These are phyloP conservation scores for Pichia inconspicua DNA, from an alignment of 1,139 yeast species.

Conservation along the genomic window DNA sequence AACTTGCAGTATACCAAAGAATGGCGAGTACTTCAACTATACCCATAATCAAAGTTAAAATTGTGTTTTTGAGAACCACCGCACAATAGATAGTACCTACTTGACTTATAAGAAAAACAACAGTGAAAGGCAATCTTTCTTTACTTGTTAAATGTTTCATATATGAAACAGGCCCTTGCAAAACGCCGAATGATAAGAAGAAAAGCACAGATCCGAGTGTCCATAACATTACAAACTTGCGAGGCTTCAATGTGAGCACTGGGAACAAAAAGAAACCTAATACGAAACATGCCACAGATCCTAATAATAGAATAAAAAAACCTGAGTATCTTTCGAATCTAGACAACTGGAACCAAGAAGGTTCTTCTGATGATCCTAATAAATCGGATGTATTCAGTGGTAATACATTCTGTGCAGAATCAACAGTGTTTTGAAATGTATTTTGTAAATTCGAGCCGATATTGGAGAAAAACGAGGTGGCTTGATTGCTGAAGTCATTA, in stretches of 20 bases:
- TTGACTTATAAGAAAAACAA: slow-evolving; percentile 57
- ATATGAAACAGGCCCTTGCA: slow-evolving; percentile 87
- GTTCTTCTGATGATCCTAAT: slow-evolving; percentile 40
- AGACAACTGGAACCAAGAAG: slow-evolving; percentile 54
- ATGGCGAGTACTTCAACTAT: slow-evolving; percentile 77
- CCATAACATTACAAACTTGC: slow-evolving; percentile 89
- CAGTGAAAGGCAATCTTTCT: slow-evolving; percentile 71
- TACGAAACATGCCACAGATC: slow-evolving; percentile 71
- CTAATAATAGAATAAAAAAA: slow-evolving; percentile 68
- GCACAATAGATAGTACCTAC: slow-evolving; percentile 35
- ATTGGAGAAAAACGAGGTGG: slow-evolving; percentile 21
- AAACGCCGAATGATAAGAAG: slow-evolving; percentile 79
- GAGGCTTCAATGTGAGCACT: slow-evolving; percentile 79
- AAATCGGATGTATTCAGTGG: slow-evolving; percentile 47
- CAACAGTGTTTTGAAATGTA: slow-evolving; percentile 25
- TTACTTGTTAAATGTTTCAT: slow-evolving; percentile 64
- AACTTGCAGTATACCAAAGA: slow-evolving; percentile 79
- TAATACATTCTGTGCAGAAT: slow-evolving; percentile 41
- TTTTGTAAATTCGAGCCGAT: slow-evolving; percentile 17
- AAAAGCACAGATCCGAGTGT: slow-evolving; percentile 83
- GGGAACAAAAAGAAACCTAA: slow-evolving; percentile 82
- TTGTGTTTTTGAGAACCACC: slow-evolving; percentile 53
- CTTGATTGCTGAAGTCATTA: slow-evolving; percentile 15
- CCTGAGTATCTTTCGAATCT: slow-evolving; percentile 76
- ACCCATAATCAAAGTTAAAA: slow-evolving; percentile 71